phyloP scores from a whole-genome alignment of 306 rosid species.

The Lathyrus sativus region DNA sequence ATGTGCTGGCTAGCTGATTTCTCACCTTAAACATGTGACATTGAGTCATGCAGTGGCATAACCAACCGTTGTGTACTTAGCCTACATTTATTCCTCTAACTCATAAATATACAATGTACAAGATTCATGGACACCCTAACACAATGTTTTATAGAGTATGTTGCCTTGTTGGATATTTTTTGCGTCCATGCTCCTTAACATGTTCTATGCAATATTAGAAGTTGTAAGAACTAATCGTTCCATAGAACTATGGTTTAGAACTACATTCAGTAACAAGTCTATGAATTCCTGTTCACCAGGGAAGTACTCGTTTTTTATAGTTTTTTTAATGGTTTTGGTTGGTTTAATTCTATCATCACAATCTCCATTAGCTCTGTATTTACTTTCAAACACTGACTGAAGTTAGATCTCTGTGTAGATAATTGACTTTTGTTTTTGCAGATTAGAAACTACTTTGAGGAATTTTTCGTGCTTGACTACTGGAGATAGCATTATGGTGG shows the following conservation, averaged over 20 bases:
- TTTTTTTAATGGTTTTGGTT: neutral
- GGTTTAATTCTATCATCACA: conserved; percentile 10
- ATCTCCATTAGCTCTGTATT: conserved; percentile 21
- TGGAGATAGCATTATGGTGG: conserved; percentile 99
- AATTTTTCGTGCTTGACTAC: conserved; percentile 91
- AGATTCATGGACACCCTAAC: too few relatives aligned
- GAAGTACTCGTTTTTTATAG: neutral
- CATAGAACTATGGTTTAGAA: conserved; percentile 11
- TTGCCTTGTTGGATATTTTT: too few relatives aligned
- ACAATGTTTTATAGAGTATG: too few relatives aligned
- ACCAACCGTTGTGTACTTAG: neutral
- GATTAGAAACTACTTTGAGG: conserved; percentile 89
- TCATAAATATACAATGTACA: too few relatives aligned
- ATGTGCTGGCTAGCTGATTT: neutral
- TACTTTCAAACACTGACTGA: conserved; percentile 4
- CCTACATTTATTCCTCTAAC: too few relatives aligned
- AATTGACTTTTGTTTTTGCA: conserved; percentile 46
- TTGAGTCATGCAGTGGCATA: neutral
- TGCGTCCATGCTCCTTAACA: too few relatives aligned
- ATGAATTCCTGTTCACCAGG: neutral
- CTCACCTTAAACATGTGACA: neutral
- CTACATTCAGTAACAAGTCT: neutral
- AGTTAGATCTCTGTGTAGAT: conserved; percentile 16
- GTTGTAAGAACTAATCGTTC: conserved; percentile 12
- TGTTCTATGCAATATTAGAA: too few relatives aligned